A percentile compares a stretch with the other conserved stretches of the same genome.
These are phyloP conservation scores for Beauveria caledonica DNA, from an alignment of 2,329 filamentous ascomycete species.

Conservation along the genomic window DNA sequence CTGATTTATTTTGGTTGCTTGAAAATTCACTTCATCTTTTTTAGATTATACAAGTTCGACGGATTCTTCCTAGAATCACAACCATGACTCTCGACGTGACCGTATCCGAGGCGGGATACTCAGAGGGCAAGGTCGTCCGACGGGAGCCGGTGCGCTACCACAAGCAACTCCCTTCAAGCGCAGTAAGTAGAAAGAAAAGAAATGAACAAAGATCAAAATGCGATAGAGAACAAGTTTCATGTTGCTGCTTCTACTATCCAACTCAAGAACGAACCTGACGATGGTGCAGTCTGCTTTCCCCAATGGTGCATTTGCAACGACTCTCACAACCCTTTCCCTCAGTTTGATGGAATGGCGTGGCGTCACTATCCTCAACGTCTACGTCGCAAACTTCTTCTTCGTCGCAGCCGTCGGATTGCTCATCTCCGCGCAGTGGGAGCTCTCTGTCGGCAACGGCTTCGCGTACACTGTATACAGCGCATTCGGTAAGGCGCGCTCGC, in stretches of 20 bases:
- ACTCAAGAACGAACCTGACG: not conserved
- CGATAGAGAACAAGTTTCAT: not conserved
- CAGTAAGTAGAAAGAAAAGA: not conserved
- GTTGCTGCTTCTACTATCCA: no score
- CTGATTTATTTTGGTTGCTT: no score
- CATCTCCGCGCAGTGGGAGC: conserved; percentile 47
- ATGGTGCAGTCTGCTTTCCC: conserved; percentile 36
- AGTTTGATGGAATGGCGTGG: conserved; percentile 48
- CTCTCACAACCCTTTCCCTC: conserved; percentile 43
- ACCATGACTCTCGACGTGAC: not conserved
- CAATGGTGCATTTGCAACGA: conserved; percentile 46
- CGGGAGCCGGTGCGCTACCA: not conserved
- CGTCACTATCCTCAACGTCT: conserved; percentile 41
- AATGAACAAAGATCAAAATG: not conserved
- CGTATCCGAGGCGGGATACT: not conserved
- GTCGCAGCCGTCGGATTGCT: conserved; percentile 40
- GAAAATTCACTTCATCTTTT: no score
- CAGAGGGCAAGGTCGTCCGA: not conserved
- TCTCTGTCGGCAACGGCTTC: conserved; percentile 43
- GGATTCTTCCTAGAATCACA: not conserved
- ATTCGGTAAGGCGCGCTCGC: conserved; percentile 31
- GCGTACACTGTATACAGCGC: conserved; percentile 45
- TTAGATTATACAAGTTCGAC: no score
- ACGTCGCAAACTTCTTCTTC: conserved; percentile 48
- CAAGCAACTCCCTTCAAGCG: not conserved